These are phyloP conservation scores for Pyrus betulifolia DNA, from an alignment of 306 rosid species.

Conservation along the genomic window DNA sequence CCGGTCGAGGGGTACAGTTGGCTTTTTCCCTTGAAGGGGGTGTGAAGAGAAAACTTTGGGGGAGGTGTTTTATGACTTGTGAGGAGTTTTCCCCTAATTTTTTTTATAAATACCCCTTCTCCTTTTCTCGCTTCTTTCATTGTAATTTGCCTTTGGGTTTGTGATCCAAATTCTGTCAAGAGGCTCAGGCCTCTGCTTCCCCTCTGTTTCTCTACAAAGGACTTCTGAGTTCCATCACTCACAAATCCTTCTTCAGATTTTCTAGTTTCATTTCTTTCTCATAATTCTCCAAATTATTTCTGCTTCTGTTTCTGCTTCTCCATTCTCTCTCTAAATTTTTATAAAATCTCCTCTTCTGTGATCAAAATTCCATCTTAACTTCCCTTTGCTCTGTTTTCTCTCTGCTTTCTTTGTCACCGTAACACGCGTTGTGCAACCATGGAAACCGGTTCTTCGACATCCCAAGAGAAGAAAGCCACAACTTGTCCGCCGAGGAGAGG, in stretches of 20 bases:
- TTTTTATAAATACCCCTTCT: not conserved
- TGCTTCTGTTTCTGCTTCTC: not conserved
- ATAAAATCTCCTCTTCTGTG: not conserved
- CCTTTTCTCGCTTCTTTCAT: not conserved
- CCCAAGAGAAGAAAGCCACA: not conserved
- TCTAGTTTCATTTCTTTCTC: not conserved
- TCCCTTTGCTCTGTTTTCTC: not conserved
- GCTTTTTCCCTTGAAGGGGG: not conserved
- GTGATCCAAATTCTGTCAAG: not conserved
- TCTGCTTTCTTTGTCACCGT: not conserved
- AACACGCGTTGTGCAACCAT: not conserved
- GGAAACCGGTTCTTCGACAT: slow-evolving; percentile 4
- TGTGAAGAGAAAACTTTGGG: not conserved
- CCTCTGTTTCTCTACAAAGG: not conserved
- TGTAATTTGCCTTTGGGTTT: not conserved
- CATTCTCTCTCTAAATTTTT: no score
- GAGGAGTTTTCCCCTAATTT: not conserved
- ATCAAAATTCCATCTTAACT: not conserved
- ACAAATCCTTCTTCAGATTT: not conserved
- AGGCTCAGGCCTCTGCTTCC: not conserved
- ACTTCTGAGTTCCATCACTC: not conserved
- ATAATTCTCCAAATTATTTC: not conserved
- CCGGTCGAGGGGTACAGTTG: not conserved
- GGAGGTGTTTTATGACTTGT: not conserved
- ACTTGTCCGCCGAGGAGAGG: slow-evolving; percentile 13